Base-by-base conservation (phyloP, 139 green algal species). In the Marvania coccoides region DNA sequence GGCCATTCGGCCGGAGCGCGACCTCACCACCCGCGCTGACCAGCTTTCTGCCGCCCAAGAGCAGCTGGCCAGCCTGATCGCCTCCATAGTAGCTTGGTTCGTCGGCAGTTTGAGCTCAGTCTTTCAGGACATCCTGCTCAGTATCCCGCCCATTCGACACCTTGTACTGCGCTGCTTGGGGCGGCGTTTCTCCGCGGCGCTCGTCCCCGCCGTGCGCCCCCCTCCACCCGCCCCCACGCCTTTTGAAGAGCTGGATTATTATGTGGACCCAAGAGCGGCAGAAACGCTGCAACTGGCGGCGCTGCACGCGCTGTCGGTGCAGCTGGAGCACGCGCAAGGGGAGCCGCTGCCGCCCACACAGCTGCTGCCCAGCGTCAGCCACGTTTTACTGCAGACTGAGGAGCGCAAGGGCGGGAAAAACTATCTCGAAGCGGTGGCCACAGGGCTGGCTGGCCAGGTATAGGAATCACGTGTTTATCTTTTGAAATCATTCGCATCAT, bases 301-400 rank as follows among this genome's bases (percentile, higher is more conserved):
- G 12, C 63, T 80, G 36, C 60, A 71, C 23, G 73, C 42, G 34
- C 58, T 54, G 28, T 69, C 10, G 28, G 46, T 29, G 38, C 63
- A 79, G 33, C 70, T 81, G 26, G 30, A 63, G 51, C 69, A 80
- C 37, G 40, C 63, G 3, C 39, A 29, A 14, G 6, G 53, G 70
- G 58, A 81, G 45, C 47, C 51, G 28, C 60, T 81, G 30, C 6
- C 67, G 8, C 47, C 57, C 0, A 34, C 63, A 3, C 53, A 63
- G 69, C 69, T 66, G 39, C 69, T 80, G 63, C 73, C 73, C 35
- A 47, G 37, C 5, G 48, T 79, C 35, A 67, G 69, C 31, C 60
- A 65, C 4, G 69, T 81, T 30, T 58, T 81, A 15, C 70, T 83
- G 29, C 42, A 70, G 33, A 75, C 70, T 4, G 61, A 72, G n/a